Evolutionary conservation across 371 early-diverging fungal species (phyloP), one percentile per base, ranked within the genome.

Genomic region (Phascolomyces articulosus): DNA sequence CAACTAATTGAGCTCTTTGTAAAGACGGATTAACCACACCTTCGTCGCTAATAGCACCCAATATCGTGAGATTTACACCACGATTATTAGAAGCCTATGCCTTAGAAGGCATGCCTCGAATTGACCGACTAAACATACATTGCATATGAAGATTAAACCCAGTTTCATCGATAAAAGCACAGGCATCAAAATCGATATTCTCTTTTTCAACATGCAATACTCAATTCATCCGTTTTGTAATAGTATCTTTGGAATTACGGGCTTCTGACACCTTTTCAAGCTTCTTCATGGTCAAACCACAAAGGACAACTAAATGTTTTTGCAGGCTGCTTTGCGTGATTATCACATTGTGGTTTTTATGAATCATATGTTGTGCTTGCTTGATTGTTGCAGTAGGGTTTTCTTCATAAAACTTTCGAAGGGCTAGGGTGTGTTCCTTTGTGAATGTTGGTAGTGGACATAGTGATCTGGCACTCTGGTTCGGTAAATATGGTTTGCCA

Each of bases 161-260:
- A 23, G 26, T 23, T 40, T 62, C 63, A 28, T 62, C 55, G 34
- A 62, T 55, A 34, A 62, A 62, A 34, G 54, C 55, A 51, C 61
- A 61, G 1, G 49, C 34, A 15, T 44, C 15, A 20, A 18, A 44
- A 20, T 44, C 44, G 15, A 44, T 31, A 31, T 31, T 44, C 44
- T 44, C 20, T 4, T 15, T 44, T 44, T 15, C 44, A 20, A 44
- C 20, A 20, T 15, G 15, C 44, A 15, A 44, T 44, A 20, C 44
- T 15, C 44, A 44, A 15, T 44, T 20, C 20, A 20, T 4, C 15
- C 44, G 44, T 44, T 44, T 44, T 3, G 15, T 20, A 15, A 18
- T 44, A 15, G 44, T 44, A 4, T 44, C 44, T 18, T 15, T 15
- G 44, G n/a, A 18, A 44, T 4, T 44, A 8, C 44, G 44, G 15